phyloP scores from a whole-genome alignment of 2,329 filamentous ascomycete species.

The Arthrinium phaeospermum region DNA sequence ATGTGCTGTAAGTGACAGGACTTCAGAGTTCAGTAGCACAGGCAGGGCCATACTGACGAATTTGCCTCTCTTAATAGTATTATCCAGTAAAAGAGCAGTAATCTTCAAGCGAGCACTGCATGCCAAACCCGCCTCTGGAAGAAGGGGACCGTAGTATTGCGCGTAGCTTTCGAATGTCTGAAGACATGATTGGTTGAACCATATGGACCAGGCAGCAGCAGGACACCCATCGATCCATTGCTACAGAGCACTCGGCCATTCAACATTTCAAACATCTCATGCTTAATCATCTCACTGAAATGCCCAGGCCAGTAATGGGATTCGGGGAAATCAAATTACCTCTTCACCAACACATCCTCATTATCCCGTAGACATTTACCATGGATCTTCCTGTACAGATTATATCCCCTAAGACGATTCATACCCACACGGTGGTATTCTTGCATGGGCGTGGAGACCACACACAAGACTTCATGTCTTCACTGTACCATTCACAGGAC shows the following conservation, averaged over 20 bases:
- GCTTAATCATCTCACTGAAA: neutral
- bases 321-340: neutral
- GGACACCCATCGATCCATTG: neutral
- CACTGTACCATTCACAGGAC: constrained; percentile 38
- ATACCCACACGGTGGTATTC: constrained; percentile 52
- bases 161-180: neutral
- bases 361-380: no score
- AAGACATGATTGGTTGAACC: neutral
- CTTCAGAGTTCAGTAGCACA: neutral
- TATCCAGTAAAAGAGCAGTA: no score
- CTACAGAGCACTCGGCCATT: no score
- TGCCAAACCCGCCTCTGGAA: neutral
- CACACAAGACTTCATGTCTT: constrained; percentile 39
- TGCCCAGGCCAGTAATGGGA: neutral
- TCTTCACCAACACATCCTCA: neutral
- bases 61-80: neutral
- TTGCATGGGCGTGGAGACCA: constrained; percentile 52
- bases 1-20: no score
- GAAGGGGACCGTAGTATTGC: neutral
- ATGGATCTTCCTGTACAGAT: constrained; percentile 12
- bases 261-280: neutral
- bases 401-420: constrained; percentile 25
- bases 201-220: neutral
- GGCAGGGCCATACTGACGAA: neutral
- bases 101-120: neutral